Evolutionary conservation across 768 basidiomycete genomes (phyloP), one percentile per base, ranked within the genome.

Genomic region (Tricholoma furcatifolium): DNA sequence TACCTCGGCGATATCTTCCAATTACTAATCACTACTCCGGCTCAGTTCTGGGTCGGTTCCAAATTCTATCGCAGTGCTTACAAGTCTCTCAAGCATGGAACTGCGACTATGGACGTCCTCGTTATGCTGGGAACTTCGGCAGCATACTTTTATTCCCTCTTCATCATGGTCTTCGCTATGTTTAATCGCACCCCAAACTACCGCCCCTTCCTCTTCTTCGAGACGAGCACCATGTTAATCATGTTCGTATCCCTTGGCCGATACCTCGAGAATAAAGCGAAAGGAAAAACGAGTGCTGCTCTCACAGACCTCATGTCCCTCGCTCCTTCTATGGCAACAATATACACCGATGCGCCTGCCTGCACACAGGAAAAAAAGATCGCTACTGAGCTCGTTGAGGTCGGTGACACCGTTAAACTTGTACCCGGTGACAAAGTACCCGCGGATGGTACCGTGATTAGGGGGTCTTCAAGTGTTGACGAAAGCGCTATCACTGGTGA

Each of bases 151-250:
- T 99, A 98, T 70, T 98, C 96, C 1, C 55, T 93, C 21, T 70
- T 82, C 55, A 70, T 80, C 42, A 79, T 99, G 75, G 40, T 91
- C 55, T 73, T 73, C 45, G 88, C 91, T 6, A 66, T 77, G 3
- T 78, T 87, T 69, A 83, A 84, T 62, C 68, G 76, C 4, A 81
- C 87, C 9, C 78, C 86, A 0, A 78, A 78, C 39, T 91, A 79
- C 65, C 86, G 82, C 17, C 96, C 97, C 2, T 81, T 88, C 66
- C 80, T 93, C 41, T 98, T 98, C 72, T 98, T 98, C 74, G 97
- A 99, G 72, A 98, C 97, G 1, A 97, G 93, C 64, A 97, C 97
- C 17, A 98, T 98, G 97, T 76, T 99, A 56, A 87, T 99, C 79
- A 91, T 88, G 74, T 98, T 99, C 67, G 89, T 98, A 62, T 95